A percentile compares a stretch with the other conserved stretches of the same genome.
Evolutionary conservation across 768 basidiomycete genomes (phyloP).

Genomic region (Pholiota conissans): DNA sequence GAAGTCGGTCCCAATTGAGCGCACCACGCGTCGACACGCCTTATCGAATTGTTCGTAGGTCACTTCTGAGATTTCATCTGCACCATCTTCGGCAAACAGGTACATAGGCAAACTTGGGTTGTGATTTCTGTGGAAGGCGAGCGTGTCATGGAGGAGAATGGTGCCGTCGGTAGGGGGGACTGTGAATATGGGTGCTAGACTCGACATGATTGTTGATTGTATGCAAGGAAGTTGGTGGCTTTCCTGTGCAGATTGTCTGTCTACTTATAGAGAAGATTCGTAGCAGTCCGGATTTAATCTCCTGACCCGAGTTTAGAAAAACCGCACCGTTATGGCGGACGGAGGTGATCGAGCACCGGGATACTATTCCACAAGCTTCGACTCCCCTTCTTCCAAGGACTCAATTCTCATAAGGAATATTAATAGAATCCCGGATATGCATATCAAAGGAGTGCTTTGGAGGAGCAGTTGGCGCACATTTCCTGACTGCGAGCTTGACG

Average conservation of each 20-base stretch:
- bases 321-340: neutral
- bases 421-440: too few species aligned
- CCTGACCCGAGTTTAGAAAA: neutral
- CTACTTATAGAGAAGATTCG: neutral
- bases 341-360: neutral
- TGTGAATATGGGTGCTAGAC: neutral
- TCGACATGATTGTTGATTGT: neutral
- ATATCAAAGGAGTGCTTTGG: too few species aligned
- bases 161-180: constrained; percentile 5
- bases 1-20: constrained; percentile 17
- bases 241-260: neutral
- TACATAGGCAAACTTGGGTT: constrained; percentile 20
- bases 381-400: too few species aligned
- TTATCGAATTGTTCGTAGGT: constrained; percentile 14
- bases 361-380: too few species aligned
- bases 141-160: constrained; percentile 10
- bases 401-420: too few species aligned
- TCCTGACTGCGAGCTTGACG: neutral
- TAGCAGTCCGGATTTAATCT: neutral
- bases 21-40: constrained; percentile 30
- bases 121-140: constrained; percentile 22
- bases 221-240: too few species aligned
- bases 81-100: constrained; percentile 17
- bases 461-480: neutral
- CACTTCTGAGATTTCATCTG: constrained; percentile 14